Evolutionary conservation across 176 grass and related monocot species (phyloP).

Genomic region (Aegilops bicornis): DNA sequence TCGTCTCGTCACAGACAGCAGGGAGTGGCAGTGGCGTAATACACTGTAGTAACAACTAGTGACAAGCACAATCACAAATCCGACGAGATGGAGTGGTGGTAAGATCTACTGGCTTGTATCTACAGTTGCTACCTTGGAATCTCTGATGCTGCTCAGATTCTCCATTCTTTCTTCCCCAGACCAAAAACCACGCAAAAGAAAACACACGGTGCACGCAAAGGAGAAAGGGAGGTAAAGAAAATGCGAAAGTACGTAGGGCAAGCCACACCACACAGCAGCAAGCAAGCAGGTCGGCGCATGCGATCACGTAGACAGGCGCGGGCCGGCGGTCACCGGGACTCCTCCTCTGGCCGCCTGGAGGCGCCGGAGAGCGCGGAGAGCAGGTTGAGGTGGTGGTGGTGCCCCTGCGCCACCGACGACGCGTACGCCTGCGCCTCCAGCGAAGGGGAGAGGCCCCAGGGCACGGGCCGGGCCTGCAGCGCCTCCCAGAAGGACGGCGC

Average conservation of each 20-base stretch:
- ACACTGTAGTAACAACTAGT: not conserved
- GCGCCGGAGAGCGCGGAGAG: constrained; percentile 53
- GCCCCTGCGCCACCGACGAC: constrained; percentile 51
- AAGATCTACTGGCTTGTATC: constrained; percentile 21
- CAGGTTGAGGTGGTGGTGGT: constrained; percentile 54
- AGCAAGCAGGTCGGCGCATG: not conserved
- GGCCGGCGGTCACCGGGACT: constrained; percentile 37
- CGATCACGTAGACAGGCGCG: not conserved
- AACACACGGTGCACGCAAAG: constrained; percentile 15
- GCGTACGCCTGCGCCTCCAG: constrained; percentile 59
- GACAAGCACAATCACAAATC: not conserved
- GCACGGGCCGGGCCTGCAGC: constrained; percentile 37
- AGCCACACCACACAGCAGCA: not conserved
- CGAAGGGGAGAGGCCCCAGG: constrained; percentile 42
- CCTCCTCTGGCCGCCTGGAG: constrained; percentile 33
- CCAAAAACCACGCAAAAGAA: constrained; percentile 29
- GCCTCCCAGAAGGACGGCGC: constrained; percentile 43
- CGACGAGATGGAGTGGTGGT: constrained; percentile 12
- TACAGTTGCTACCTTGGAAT: constrained; percentile 28
- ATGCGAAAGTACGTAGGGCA: constrained; percentile 9
- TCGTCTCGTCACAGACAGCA: not conserved
- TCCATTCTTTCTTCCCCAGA: not conserved
- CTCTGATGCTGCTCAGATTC: constrained; percentile 14
- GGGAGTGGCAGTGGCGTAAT: constrained; percentile 3
- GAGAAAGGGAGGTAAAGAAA: not conserved